Base-by-base conservation (phyloP, 2,329 filamentous ascomycete species). In the Colletotrichum sp. region DNA sequence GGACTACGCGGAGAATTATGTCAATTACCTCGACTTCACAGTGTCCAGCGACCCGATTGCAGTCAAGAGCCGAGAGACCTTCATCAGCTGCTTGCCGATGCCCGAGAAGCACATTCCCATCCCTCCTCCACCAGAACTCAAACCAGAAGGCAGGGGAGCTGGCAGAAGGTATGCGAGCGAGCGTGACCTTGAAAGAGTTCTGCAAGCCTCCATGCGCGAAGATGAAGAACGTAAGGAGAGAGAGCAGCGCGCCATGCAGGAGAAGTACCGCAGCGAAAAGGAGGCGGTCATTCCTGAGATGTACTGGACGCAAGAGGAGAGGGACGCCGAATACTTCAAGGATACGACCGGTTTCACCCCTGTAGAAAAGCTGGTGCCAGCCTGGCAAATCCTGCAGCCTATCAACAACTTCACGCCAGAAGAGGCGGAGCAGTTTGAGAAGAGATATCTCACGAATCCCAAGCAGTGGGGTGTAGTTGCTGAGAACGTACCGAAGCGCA, bases 381-480 rank as follows among this genome's bases (percentile, higher is more conserved):
- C 92, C 16, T 96, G 94, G 87, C 91, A 95, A 74, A 93, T 94
- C 66, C 88, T 95, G 63, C 93, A 94, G 15, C 93, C 93, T 6
- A 87, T 92, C 69, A 92, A 95, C 81, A 95, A 95, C 80, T 96
- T 96, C 83, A 94, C 91, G 0, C 88, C 91, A 21, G 91, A 94
- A 77, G 95, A 97, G 82, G 88, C 91, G 48, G 89, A 91, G 60
- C 87, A 90, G 32, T 96, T 97, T 81, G 93, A 96, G 79, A 92
- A 93, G 79, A 90, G 92, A 13, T 96, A 95, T 80, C 88, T 94
- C 67, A 93, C 95, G 77, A 91, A 90, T 74, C 94, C 94, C 0
- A 97, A 97, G 87, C 94, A 96, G 81, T 97, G 94, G 94, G 94
- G 94, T 72, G 92, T 92, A 79, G 92, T 97, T 74, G 93, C 94